These are phyloP conservation scores for Chenopodium album DNA, from an alignment of 148 eudicot species.

Conservation along the genomic window DNA sequence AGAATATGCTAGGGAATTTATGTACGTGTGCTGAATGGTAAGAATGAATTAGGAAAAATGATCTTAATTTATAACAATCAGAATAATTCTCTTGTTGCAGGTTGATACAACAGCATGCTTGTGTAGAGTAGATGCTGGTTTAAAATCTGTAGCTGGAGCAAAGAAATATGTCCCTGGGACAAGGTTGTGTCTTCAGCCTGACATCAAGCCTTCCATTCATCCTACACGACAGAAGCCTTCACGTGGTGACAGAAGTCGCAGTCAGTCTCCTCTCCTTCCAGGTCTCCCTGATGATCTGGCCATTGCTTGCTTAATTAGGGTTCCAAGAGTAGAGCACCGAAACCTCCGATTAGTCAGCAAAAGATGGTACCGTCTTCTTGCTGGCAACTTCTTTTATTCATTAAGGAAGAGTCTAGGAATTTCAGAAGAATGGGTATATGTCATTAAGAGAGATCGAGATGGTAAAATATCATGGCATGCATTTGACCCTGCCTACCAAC, in stretches of 20 bases:
- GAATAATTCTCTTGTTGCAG: constrained; percentile 38
- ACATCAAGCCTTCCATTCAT: constrained; percentile 73
- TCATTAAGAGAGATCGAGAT: constrained; percentile 78
- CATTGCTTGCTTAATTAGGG: constrained; percentile 87
- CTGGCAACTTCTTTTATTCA: constrained; percentile 81
- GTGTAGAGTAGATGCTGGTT: constrained; percentile 82
- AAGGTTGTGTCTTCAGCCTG: constrained; percentile 73
- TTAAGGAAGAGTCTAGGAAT: constrained; percentile 59
- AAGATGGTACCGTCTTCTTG: constrained; percentile 83
- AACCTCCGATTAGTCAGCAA: constrained; percentile 84
- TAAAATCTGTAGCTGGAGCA: constrained; percentile 78
- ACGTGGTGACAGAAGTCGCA: constrained; percentile 62
- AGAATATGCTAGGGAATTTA: not conserved
- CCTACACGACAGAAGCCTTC: constrained; percentile 70
- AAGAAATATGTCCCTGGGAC: constrained; percentile 81
- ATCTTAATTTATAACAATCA: not conserved
- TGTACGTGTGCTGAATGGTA: not conserved
- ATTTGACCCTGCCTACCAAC: constrained; percentile 68
- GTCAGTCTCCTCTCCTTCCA: constrained; percentile 74
- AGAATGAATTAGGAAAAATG: not conserved
- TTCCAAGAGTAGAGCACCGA: constrained; percentile 69
- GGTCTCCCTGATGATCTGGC: constrained; percentile 95
- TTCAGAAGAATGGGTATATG: constrained; percentile 86
- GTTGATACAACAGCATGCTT: constrained; percentile 88
- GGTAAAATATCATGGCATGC: constrained; percentile 88